Conservation (phyloP, 305 asterid species). For the Fraxinus angustifolia region DNA sequence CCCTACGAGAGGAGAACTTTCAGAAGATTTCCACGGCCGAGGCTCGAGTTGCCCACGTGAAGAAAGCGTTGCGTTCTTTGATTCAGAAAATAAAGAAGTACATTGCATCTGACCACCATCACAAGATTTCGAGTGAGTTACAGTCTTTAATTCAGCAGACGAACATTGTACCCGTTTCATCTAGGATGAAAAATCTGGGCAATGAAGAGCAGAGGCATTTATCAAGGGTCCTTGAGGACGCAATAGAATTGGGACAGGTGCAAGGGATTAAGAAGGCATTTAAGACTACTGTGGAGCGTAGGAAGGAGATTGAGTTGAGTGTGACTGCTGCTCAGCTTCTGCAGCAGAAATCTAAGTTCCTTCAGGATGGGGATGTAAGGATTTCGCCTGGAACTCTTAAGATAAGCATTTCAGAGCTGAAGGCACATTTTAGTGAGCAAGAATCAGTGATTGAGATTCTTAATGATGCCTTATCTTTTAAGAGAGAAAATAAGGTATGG, state of each 20-base stretch:
- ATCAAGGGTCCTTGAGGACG: not conserved
- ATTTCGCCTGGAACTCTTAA: not conserved
- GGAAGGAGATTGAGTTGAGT: not conserved
- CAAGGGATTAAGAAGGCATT: not conserved
- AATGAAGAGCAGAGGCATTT: not conserved
- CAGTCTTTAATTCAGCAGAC: not conserved
- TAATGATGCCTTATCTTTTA: not conserved
- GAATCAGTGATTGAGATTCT: not conserved
- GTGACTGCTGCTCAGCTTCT: not conserved
- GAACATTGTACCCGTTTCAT: not conserved
- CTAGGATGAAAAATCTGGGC: not conserved
- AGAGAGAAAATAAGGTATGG: not conserved
- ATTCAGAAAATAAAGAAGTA: not conserved
- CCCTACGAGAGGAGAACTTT: not conserved
- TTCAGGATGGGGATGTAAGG: not conserved
- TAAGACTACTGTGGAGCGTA: not conserved
- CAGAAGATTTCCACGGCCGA: not conserved
- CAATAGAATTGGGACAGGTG: not conserved
- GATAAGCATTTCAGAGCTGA: not conserved
- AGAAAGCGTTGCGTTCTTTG: not conserved
- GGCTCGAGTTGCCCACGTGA: not conserved
- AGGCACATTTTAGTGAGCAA: not conserved
- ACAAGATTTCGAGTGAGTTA: not conserved
- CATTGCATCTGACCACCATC: not conserved
- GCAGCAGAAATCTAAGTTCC: not conserved